phyloP scores from a whole-genome alignment of 257 asterid genomes.

The Cruciata laevipes region DNA sequence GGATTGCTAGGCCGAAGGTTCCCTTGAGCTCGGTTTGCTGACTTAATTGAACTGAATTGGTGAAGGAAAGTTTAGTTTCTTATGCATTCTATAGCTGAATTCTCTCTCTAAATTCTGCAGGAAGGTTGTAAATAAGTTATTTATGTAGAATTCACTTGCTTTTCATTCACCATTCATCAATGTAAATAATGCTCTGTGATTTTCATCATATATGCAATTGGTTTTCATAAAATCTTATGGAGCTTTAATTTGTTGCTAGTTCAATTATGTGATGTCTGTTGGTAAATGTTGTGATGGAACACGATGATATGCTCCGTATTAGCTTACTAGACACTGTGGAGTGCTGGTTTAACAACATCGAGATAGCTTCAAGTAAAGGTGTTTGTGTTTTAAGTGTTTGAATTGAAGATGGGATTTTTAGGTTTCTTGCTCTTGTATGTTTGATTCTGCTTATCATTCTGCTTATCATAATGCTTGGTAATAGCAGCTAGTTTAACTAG shows the following conservation, averaged over 20 bases:
- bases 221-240: background rate
- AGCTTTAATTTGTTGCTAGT: background rate
- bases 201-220: background rate
- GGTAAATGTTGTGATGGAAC: background rate
- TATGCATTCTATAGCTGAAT: background rate
- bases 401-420: background rate
- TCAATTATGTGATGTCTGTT: background rate
- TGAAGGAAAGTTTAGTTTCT: background rate
- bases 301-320: background rate
- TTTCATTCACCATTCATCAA: background rate
- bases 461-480: too few relatives aligned
- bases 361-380: too few relatives aligned
- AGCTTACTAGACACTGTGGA: background rate
- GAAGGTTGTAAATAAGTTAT: background rate
- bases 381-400: background rate
- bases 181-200: background rate
- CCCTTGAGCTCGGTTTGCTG: conserved; percentile 46
- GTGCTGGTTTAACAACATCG: too few relatives aligned
- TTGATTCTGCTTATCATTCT: background rate
- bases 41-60: conserved; percentile 14
- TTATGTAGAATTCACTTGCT: background rate
- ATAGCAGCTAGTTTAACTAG: background rate
- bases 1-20: conserved; percentile 44
- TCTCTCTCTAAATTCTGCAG: background rate
- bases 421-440: background rate